These are phyloP conservation scores for Stenogyne calaminthoides DNA, from an alignment of 305 asterid genomes.

Conservation along the genomic window DNA sequence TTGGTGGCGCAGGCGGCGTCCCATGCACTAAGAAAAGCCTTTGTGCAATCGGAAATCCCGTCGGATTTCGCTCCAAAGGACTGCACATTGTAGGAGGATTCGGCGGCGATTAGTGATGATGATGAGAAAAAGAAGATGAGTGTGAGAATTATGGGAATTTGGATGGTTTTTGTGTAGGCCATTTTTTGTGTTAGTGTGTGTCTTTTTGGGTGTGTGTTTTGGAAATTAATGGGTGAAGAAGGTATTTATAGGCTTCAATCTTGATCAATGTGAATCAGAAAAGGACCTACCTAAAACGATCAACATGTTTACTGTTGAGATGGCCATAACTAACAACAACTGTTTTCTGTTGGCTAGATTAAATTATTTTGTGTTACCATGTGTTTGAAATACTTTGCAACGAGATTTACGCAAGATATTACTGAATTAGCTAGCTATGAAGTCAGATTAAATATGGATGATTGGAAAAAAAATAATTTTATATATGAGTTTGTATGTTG, in stretches of 20 bases:
- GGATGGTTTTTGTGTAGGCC: slow-evolving; percentile 20
- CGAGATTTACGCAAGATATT: slow-evolving; percentile 22
- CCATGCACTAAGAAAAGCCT: slow-evolving; percentile 68
- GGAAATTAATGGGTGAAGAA: not conserved
- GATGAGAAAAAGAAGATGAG: slow-evolving; percentile 17
- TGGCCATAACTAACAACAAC: slow-evolving; percentile 19
- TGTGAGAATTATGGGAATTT: slow-evolving; percentile 15
- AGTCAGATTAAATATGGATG: not conserved
- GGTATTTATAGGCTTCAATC: slow-evolving; percentile 34
- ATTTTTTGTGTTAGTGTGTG: slow-evolving; percentile 8
- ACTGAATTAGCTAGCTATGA: not conserved
- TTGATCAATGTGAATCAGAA: not conserved
- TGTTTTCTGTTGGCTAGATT: slow-evolving; percentile 10
- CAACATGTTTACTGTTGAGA: too few species aligned
- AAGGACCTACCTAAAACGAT: slow-evolving; percentile 8
- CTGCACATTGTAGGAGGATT: slow-evolving; percentile 45
- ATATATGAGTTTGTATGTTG: too few species aligned
- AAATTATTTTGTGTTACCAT: not conserved
- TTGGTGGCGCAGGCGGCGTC: slow-evolving; percentile 58
- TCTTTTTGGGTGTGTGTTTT: slow-evolving; percentile 7
- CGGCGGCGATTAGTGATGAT: slow-evolving; percentile 34
- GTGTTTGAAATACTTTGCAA: slow-evolving; percentile 4
- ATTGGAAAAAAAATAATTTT: too few species aligned
- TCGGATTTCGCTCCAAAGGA: slow-evolving; percentile 58
- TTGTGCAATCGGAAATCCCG: slow-evolving; percentile 51